Conservation (phyloP, 768 basidiomycete species). For the Termitomyces sp. region DNA sequence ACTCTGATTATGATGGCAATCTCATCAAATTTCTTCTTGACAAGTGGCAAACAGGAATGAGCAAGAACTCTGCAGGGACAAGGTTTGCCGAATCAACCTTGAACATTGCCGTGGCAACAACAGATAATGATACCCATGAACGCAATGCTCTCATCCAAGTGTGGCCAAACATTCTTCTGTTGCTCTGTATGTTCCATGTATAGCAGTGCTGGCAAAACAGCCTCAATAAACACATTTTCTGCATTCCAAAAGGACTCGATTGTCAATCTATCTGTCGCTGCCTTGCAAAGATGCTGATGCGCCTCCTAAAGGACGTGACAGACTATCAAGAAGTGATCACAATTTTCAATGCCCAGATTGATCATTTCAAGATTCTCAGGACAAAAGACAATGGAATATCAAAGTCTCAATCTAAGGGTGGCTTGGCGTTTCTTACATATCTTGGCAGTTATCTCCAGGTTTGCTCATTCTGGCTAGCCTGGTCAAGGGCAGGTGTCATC, state of each 20-base stretch:
- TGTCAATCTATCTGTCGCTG: neutral
- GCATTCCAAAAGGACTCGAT: neutral
- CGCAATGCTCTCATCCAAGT: neutral
- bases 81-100: neutral
- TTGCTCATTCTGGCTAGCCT: too few relatives aligned
- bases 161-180: neutral
- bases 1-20: neutral
- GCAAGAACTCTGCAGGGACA: neutral
- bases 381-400: neutral
- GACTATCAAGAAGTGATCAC: neutral
- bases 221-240: neutral
- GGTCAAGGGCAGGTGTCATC: too few relatives aligned
- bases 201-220: neutral
- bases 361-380: neutral
- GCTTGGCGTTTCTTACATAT: neutral
- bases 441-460: neutral
- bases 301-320: neutral
- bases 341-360: neutral
- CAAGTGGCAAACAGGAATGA: neutral
- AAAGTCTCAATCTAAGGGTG: neutral
- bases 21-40: neutral
- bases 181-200: neutral
- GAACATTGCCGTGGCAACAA: neutral
- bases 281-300: neutral
- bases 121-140: neutral